These are phyloP conservation scores for Bruguiera sexangula DNA, from an alignment of 345 rosid genomes.

Conservation along the genomic window DNA sequence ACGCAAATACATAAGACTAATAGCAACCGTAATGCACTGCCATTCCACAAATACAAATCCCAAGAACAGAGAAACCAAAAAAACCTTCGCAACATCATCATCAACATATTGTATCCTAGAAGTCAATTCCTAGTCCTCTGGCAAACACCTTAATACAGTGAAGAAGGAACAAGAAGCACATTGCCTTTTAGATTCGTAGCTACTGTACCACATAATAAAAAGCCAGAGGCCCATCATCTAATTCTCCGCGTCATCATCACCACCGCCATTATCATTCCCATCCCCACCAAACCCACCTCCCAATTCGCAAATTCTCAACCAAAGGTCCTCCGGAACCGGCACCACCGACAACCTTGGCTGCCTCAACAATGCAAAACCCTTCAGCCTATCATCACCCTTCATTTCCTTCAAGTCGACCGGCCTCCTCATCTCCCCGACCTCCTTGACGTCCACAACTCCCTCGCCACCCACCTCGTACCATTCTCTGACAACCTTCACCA, in stretches of 20 bases:
- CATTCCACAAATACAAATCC: too few relatives aligned
- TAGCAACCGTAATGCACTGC: too few relatives aligned
- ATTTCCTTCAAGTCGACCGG: conserved; percentile 70
- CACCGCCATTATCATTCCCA: conserved; percentile 23
- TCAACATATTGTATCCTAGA: too few relatives aligned
- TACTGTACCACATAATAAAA: too few relatives aligned
- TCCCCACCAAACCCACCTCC: conserved; percentile 84
- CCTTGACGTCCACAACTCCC: conserved; percentile 74
- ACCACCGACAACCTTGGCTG: conserved; percentile 95
- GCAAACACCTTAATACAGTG: too few relatives aligned
- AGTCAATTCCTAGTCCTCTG: too few relatives aligned
- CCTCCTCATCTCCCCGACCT: conserved; percentile 73
- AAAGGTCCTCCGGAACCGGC: conserved; percentile 53
- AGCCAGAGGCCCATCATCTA: neutral
- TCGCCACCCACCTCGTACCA: conserved; percentile 51
- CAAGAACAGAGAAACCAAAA: too few relatives aligned
- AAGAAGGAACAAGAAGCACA: too few relatives aligned
- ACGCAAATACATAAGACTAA: too few relatives aligned
- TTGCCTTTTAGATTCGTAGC: too few relatives aligned
- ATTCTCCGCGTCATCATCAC: conserved; percentile 6
- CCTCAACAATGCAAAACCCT: conserved; percentile 59
- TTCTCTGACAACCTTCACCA: conserved; percentile 60
- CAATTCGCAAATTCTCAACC: conserved; percentile 68
- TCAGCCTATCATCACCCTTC: conserved; percentile 57
- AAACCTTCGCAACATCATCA: too few relatives aligned